Percentiles rank a stretch among this genome's conserved stretches.
phyloP scores from a whole-genome alignment of 2,329 filamentous ascomycete species.

The Aspergillus udagawae region DNA sequence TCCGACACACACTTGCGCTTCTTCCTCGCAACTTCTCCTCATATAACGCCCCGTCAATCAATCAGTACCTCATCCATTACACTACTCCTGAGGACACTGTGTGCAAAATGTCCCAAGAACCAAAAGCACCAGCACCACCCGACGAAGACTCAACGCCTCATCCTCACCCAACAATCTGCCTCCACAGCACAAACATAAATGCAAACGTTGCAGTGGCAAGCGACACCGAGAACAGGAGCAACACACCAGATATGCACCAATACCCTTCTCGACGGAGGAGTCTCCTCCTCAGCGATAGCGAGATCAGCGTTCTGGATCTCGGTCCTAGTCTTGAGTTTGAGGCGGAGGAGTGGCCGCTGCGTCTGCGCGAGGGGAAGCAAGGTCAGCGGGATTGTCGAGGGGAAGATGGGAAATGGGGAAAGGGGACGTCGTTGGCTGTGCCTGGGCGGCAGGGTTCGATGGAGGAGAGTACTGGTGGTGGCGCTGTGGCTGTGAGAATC shows the following conservation, averaged over 20 bases:
- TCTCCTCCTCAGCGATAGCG: conserved; percentile 17
- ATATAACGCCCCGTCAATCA: neutral
- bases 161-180: neutral
- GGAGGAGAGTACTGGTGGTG: neutral
- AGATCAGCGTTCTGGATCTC: conserved; percentile 25
- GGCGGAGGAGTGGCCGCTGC: neutral
- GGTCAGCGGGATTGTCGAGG: neutral
- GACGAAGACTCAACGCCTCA: neutral
- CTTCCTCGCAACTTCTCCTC: neutral
- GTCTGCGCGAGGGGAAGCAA: neutral
- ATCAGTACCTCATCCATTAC: neutral
- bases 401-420: neutral
- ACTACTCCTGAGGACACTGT: neutral
- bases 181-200: neutral
- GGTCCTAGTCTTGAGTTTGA: conserved; percentile 13
- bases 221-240: neutral
- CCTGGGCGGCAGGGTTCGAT: neutral
- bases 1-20: neutral
- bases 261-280: conserved; percentile 1
- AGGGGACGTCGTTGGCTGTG: neutral
- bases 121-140: neutral
- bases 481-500: neutral
- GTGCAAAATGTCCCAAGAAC: neutral
- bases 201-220: neutral
- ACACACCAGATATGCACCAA: neutral